These are phyloP conservation scores for Penicillium sp. DNA, from an alignment of 2,329 filamentous ascomycete species.

Conservation along the genomic window DNA sequence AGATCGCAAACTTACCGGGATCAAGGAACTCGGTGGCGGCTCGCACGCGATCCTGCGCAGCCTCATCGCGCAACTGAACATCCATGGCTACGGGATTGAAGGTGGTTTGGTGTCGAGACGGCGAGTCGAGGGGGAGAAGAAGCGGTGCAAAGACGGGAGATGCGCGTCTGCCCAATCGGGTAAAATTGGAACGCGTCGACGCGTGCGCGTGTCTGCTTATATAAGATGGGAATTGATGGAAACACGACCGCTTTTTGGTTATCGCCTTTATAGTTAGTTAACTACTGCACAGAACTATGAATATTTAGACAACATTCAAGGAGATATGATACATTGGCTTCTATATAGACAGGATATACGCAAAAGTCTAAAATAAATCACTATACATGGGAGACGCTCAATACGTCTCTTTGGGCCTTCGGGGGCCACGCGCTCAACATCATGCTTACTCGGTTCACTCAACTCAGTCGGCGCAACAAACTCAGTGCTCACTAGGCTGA, in stretches of 20 bases:
- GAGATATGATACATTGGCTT: conserved; percentile 11
- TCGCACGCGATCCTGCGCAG: conserved; percentile 74
- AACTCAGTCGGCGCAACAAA: not conserved
- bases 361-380: conserved; percentile 12
- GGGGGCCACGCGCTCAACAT: not conserved
- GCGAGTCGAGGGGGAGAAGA: conserved; percentile 15
- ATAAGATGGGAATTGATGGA: conserved; percentile 6
- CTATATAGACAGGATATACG: conserved; percentile 11
- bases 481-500: not conserved
- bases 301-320: not conserved
- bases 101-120: conserved; percentile 11
- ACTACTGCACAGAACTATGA: not conserved
- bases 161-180: conserved; percentile 30
- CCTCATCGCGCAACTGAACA: conserved; percentile 76
- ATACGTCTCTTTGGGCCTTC: not conserved
- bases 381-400: conserved; percentile 5
- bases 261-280: no score
- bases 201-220: conserved; percentile 21
- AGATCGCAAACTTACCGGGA: conserved; percentile 62
- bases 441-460: not conserved
- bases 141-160: conserved; percentile 16
- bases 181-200: conserved; percentile 34
- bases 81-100: conserved; percentile 55
- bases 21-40: conserved; percentile 90
- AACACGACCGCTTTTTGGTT: no score